Evolutionary conservation across 225 moss, liverwort and hornwort species (phyloP), one percentile per base, ranked within the genome.

Genomic region (Lunularia cruciata): DNA sequence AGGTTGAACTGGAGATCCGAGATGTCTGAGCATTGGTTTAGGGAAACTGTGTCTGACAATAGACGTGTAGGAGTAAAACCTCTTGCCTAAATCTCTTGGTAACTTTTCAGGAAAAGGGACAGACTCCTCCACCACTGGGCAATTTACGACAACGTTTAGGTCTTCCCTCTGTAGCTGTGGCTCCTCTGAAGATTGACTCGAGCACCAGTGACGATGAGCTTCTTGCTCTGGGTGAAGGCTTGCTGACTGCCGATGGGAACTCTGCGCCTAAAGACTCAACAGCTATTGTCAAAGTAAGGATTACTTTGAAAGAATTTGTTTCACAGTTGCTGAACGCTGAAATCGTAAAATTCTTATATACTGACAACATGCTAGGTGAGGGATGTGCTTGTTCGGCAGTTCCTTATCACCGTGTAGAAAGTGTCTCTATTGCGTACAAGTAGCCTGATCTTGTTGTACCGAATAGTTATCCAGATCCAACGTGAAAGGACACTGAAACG

Each of bases 81-180:
- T 32, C n/a, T 3, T 28, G 57, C 34, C 31, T 4, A 49, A n/a
- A 20, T 54, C 16, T 62, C n/a, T 74, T 15, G 13, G 39, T 34
- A 13, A 2, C n/a, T 3, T 55, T 25, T 20, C 75, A 92, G 92
- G 79, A 32, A 73, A 71, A 52, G 40, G 78, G 51, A 22, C 73
- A 80, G 60, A 51, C 47, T 52, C 43, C 70, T 34, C 72, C 86
- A 57, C 96, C 92, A 48, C 57, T 88, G 35, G 53, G 71, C 73
- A 87, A 86, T 64, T 71, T 98, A 39, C 87, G 96, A 39, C 80
- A 90, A 59, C 90, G 92, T 39, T 78, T 98, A 59, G 96, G 90
- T 35, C 79, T 98, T 6, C 85, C 89, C 22, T 66, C 68, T 31
- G 75, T 68, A 71, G 76, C 75, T 20, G 60, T 72, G 12, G 45